phyloP scores from a whole-genome alignment of 2,329 filamentous ascomycete species.

The Cryphonectria parasitica region DNA sequence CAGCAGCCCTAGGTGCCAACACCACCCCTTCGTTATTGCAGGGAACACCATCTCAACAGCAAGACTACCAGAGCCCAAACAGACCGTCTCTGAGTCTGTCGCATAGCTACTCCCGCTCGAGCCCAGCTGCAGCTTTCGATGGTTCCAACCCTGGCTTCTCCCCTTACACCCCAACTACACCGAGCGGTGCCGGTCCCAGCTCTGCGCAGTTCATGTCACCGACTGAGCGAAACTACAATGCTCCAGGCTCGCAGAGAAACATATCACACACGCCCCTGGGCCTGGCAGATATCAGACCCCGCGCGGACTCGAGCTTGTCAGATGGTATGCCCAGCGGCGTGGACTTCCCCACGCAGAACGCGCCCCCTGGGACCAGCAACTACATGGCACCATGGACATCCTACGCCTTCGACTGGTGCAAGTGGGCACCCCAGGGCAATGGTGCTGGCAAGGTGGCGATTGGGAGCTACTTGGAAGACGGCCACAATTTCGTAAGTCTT shows the following conservation, averaged over 20 bases:
- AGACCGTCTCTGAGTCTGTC: slow-evolving; percentile 68
- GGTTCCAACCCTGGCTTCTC: slow-evolving; percentile 48
- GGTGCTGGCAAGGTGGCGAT: slow-evolving; percentile 91
- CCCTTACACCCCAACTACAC: slow-evolving; percentile 66
- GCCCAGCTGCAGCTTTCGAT: slow-evolving; percentile 67
- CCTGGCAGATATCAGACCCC: slow-evolving; percentile 86
- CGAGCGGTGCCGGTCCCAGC: slow-evolving; percentile 56
- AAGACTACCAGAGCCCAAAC: slow-evolving; percentile 65
- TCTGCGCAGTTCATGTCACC: slow-evolving; percentile 68
- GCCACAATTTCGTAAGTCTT: slow-evolving; percentile 86
- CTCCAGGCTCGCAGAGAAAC: slow-evolving; percentile 62
- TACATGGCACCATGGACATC: slow-evolving; percentile 94
- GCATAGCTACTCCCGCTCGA: slow-evolving; percentile 83
- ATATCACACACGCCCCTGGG: slow-evolving; percentile 86
- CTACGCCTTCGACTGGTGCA: slow-evolving; percentile 99
- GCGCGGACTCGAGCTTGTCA: slow-evolving; percentile 79
- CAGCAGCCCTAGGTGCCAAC: slow-evolving; percentile 44
- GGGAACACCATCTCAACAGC: slow-evolving; percentile 49
- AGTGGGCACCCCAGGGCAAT: slow-evolving; percentile 83
- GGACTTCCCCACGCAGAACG: slow-evolving; percentile 68
- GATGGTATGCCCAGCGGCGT: slow-evolving; percentile 68
- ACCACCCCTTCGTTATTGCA: slow-evolving; percentile 53
- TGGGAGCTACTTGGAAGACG: slow-evolving; percentile 95
- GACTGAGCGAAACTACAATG: slow-evolving; percentile 58
- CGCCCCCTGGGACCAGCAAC: slow-evolving; percentile 78